These are phyloP conservation scores for Trametes cubensis DNA, from an alignment of 768 basidiomycete species.

Conservation along the genomic window DNA sequence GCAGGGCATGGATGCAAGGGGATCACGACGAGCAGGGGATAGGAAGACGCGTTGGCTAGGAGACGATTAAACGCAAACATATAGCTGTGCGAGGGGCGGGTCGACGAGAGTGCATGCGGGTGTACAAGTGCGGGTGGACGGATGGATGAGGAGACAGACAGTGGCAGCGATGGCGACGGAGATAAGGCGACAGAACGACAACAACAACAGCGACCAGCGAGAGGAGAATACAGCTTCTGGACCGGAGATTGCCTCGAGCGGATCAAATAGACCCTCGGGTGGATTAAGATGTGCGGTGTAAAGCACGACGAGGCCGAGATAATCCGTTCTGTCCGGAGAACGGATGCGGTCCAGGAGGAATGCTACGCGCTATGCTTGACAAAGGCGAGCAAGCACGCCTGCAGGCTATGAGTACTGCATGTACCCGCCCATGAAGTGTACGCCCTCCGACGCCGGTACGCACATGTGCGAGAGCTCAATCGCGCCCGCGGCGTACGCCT, in stretches of 20 bases:
- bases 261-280: no score
- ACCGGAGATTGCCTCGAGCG: background rate
- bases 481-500: constrained; percentile 23
- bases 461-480: constrained; percentile 28
- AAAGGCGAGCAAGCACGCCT: background rate
- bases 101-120: constrained; percentile 7
- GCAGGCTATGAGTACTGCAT: constrained; percentile 22
- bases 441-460: constrained; percentile 23
- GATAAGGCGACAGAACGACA: background rate
- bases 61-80: constrained; percentile 11
- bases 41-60: background rate
- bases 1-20: background rate
- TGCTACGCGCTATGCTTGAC: background rate
- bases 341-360: background rate
- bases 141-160: constrained; percentile 5
- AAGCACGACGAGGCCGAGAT: background rate
- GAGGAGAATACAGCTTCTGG: background rate
- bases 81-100: constrained; percentile 6
- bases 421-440: constrained; percentile 25
- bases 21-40: background rate
- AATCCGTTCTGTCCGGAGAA: background rate
- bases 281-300: background rate
- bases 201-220: constrained; percentile 3
- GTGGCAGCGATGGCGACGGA: constrained; percentile 4
- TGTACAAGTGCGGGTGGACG: constrained; percentile 2